These are phyloP conservation scores for Albophoma yamanashiensis DNA, from an alignment of 2,329 filamentous ascomycete species.

Conservation along the genomic window DNA sequence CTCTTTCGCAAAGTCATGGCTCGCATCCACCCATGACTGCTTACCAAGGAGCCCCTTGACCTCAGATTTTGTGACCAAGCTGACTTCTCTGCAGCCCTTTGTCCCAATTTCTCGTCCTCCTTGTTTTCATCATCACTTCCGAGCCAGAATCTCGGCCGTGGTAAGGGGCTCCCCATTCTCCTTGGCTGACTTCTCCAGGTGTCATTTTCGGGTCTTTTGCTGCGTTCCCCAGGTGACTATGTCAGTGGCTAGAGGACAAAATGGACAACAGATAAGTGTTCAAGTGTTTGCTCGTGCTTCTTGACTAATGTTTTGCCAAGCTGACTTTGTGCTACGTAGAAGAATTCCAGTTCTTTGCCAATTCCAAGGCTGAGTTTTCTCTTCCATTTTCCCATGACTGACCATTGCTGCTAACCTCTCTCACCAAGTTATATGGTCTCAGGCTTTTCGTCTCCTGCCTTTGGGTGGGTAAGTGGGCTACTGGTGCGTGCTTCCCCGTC, in stretches of 20 bases:
- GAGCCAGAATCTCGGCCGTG: background rate
- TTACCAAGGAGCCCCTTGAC: background rate
- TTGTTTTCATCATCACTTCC: background rate
- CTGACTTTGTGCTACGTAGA: background rate
- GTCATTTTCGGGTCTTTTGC: background rate
- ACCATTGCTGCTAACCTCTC: background rate
- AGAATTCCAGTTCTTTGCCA: background rate
- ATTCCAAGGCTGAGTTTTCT: background rate
- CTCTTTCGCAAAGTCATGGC: too few relatives aligned
- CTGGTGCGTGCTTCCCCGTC: background rate
- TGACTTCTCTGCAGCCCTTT: background rate
- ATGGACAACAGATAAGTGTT: background rate
- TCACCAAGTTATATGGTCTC: background rate
- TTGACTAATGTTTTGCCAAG: background rate
- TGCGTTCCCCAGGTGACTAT: background rate
- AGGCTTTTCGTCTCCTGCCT: background rate
- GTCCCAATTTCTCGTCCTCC: background rate
- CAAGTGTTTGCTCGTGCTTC: background rate
- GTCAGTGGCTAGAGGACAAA: background rate
- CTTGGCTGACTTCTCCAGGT: background rate
- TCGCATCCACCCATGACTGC: too few relatives aligned
- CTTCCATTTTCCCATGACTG: background rate
- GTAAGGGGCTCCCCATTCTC: background rate
- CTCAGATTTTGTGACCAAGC: background rate
- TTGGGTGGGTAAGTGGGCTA: background rate